Conservation (phyloP, 1,284 basidiomycete genomes). For the Athelia sp. region DNA sequence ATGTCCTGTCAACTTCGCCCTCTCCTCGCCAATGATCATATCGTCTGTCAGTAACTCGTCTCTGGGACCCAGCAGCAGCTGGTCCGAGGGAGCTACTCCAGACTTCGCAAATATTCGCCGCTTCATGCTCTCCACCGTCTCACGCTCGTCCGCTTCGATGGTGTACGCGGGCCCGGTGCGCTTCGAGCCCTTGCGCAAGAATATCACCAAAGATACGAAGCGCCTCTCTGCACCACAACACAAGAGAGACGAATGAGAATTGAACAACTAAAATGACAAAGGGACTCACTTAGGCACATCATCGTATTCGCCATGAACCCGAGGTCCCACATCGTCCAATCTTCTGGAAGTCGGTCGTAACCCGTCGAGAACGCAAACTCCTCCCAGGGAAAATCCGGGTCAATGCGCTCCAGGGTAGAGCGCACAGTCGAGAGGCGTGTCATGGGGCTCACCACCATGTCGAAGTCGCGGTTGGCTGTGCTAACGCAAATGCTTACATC, state of each 20-base stretch:
- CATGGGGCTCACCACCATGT: not conserved
- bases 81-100: not conserved
- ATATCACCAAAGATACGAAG: not conserved
- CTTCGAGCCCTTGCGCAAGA: not conserved
- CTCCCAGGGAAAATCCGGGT: not conserved
- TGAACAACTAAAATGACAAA: not conserved
- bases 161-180: not conserved
- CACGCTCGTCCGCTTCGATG: not conserved
- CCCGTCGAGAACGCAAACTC: not conserved
- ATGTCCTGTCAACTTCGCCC: not conserved
- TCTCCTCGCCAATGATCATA: not conserved
- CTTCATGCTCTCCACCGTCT: not conserved
- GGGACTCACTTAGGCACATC: not conserved
- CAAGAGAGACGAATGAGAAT: too few relatives aligned
- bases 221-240: not conserved
- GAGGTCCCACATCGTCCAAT: not conserved
- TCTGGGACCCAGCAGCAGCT: not conserved
- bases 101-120: not conserved
- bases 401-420: not conserved
- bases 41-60: not conserved
- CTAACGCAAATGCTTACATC: not conserved
- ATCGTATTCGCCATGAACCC: not conserved
- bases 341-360: not conserved
- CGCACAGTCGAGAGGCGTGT: not conserved
- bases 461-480: not conserved